Evolutionary conservation across 169 alveolate species (phyloP).

Genomic region (Babesia bigemina): DNA sequence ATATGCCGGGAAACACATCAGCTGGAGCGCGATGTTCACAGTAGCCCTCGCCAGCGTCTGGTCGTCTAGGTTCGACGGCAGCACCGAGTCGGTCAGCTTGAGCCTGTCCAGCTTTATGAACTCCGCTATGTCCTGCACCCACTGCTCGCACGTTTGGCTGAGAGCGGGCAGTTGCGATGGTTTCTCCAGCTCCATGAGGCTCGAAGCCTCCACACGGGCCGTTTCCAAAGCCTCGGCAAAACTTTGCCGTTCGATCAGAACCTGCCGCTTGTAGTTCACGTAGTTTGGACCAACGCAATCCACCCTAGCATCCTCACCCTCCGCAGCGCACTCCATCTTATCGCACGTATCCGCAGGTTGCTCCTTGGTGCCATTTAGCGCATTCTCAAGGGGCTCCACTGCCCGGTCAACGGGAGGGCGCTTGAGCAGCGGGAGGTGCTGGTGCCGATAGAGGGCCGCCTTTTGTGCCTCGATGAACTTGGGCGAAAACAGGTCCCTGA

Average conservation of each 20-base stretch:
- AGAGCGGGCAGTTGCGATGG: conserved; percentile 66
- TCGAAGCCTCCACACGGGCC: conserved; percentile 65
- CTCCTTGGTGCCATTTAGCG: neutral
- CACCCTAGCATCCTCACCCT: neutral
- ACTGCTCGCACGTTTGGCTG: conserved; percentile 45
- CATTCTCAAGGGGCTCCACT: neutral
- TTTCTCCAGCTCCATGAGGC: conserved; percentile 43
- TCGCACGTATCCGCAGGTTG: neutral
- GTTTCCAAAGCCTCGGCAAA: conserved; percentile 57
- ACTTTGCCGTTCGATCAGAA: conserved; percentile 70
- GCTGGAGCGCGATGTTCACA: conserved; percentile 72
- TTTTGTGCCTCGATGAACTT: conserved; percentile 69
- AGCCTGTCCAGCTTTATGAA: conserved; percentile 50
- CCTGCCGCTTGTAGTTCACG: conserved; percentile 71
- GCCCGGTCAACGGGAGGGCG: neutral
- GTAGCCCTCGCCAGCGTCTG: conserved; percentile 60
- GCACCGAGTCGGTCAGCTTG: conserved; percentile 31
- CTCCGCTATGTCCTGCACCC: conserved; percentile 58
- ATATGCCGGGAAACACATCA: conserved; percentile 74
- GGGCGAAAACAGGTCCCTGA: conserved; percentile 67
- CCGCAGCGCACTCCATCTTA: neutral
- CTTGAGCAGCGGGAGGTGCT: conserved; percentile 69
- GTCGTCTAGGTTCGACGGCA: conserved; percentile 54
- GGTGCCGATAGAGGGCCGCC: conserved; percentile 64
- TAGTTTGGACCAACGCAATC: conserved; percentile 14